Evolutionary conservation across 2,329 filamentous ascomycete genomes (phyloP).

Genomic region (Thelonectria discophora): DNA sequence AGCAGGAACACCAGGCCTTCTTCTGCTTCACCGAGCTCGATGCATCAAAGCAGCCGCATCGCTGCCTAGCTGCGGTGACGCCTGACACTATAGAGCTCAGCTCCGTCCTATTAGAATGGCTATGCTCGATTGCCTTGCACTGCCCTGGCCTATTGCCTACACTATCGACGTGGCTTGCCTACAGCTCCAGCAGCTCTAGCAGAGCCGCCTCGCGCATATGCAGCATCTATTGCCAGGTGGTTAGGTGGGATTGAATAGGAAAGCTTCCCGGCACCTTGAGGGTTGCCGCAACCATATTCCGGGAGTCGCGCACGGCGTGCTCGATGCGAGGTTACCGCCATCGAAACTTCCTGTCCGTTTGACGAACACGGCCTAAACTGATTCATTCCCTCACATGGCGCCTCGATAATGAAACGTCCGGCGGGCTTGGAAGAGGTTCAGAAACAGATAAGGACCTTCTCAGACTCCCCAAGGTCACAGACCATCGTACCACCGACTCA

Average conservation of each 20-base stretch:
- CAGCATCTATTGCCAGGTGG: background rate
- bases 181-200: background rate
- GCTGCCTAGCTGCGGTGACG: background rate
- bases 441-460: background rate
- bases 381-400: background rate
- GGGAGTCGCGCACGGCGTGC: background rate
- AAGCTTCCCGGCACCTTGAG: background rate
- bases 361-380: background rate
- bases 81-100: background rate
- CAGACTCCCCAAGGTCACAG: background rate
- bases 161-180: background rate
- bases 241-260: background rate
- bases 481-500: slow-evolving; percentile 19
- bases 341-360: background rate
- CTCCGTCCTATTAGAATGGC: background rate
- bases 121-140: background rate
- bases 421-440: background rate
- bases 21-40: background rate
- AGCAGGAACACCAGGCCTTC: background rate
- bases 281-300: background rate
- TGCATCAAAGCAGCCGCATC: background rate
- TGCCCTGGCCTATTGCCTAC: background rate
- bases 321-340: background rate
- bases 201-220: background rate
- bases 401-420: background rate